phyloP scores from a whole-genome alignment of 192 early-diverging fungal genomes.

The Podila epicladia region DNA sequence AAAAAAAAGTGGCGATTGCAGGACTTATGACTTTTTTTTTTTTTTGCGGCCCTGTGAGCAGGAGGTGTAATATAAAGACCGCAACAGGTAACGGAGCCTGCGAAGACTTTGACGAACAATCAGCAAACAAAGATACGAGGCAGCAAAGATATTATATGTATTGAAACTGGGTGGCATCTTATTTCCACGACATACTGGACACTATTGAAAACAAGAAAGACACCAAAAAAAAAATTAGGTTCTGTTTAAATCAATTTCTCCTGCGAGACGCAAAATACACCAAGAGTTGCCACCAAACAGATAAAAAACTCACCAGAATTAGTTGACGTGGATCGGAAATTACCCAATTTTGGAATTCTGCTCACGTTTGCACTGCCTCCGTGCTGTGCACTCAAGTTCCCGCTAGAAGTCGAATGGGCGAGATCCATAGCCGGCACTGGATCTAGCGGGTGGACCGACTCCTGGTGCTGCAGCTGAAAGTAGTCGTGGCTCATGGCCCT shows the following conservation, averaged over 20 bases:
- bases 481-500: background rate
- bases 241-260: background rate
- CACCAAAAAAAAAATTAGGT: background rate
- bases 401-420: background rate
- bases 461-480: background rate
- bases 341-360: constrained; percentile 6
- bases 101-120: too few species aligned
- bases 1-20: too few species aligned
- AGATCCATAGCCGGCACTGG: background rate
- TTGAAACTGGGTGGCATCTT: too few species aligned
- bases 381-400: background rate
- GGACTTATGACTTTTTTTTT: too few species aligned
- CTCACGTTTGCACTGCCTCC: background rate
- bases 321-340: constrained; percentile 2
- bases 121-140: background rate
- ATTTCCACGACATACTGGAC: background rate
- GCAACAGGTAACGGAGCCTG: too few species aligned
- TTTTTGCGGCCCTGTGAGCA: too few species aligned
- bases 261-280: background rate
- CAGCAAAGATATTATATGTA: background rate
- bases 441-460: constrained; percentile 29
- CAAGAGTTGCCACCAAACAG: too few species aligned
- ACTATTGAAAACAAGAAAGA: background rate
- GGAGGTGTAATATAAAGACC: too few species aligned
- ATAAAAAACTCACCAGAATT: background rate